phyloP scores from a whole-genome alignment of 768 basidiomycete species.

The Suillus weaverae region DNA sequence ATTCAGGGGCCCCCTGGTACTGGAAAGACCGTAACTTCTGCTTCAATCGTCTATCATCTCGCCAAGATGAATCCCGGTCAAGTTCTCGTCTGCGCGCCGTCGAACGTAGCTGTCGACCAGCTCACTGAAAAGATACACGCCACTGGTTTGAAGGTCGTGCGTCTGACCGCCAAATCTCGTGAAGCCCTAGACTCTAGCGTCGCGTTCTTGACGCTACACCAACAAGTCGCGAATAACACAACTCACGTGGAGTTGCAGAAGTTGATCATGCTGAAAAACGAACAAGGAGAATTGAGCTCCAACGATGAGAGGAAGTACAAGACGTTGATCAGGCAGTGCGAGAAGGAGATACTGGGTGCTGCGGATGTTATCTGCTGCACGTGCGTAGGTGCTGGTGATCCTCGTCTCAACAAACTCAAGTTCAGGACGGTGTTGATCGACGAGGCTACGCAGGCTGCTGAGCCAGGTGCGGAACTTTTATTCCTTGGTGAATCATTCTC shows the following conservation, averaged over 20 bases:
- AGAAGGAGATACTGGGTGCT: constrained; percentile 93
- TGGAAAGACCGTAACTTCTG: constrained; percentile 98
- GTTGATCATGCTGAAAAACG: constrained; percentile 95
- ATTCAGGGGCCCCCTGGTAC: constrained; percentile 99
- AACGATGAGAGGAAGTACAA: constrained; percentile 98
- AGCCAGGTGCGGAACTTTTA: constrained; percentile 66
- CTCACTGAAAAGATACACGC: constrained; percentile 98
- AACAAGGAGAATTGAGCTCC: constrained; percentile 95
- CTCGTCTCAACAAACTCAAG: constrained; percentile 93
- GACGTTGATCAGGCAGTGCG: constrained; percentile 89
- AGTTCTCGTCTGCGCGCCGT: constrained; percentile 97
- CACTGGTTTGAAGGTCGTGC: constrained; percentile 99
- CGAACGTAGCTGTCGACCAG: constrained; percentile 99
- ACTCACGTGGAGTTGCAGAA: constrained; percentile 97
- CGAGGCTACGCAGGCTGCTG: constrained; percentile 97
- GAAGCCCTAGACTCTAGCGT: constrained; percentile 98
- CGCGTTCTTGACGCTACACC: constrained; percentile 90
- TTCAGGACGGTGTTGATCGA: constrained; percentile 98
- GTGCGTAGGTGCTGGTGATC: constrained; percentile 97
- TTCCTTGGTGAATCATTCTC: neutral
- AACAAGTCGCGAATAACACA: constrained; percentile 96
- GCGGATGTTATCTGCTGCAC: constrained; percentile 99
- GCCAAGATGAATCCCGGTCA: constrained; percentile 99
- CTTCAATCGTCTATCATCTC: constrained; percentile 97
- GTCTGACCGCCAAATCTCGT: constrained; percentile 95